Percentiles rank a stretch among this genome's conserved stretches.
phyloP scores from a whole-genome alignment of 2,329 filamentous ascomycete species.

The Fusarium haematococcum region DNA sequence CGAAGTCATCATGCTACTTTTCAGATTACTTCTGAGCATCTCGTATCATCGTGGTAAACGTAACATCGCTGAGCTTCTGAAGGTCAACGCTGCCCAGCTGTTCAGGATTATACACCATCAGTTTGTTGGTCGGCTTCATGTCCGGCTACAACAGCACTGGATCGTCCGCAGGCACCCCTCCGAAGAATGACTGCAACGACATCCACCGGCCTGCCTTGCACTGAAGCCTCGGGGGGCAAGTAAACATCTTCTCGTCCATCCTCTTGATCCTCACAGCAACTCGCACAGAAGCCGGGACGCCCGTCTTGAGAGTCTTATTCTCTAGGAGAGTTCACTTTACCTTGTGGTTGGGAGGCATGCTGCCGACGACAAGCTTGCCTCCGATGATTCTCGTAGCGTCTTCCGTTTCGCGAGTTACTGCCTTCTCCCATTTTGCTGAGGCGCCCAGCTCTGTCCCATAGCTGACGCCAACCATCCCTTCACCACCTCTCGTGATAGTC shows the following conservation, averaged over 20 bases:
- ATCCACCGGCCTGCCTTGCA: slow-evolving; percentile 10
- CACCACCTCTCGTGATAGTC: neutral
- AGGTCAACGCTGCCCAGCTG: slow-evolving; percentile 2
- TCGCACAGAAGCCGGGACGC: slow-evolving; percentile 4
- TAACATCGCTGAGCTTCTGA: slow-evolving; percentile 5
- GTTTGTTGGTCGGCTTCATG: neutral
- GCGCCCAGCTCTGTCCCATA: neutral
- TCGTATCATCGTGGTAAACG: slow-evolving; percentile 2
- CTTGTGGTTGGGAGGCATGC: neutral
- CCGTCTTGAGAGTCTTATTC: slow-evolving; percentile 9
- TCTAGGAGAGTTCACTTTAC: slow-evolving; percentile 24
- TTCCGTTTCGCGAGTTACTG: neutral
- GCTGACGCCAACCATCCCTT: neutral
- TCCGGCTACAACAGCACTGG: slow-evolving; percentile 2
- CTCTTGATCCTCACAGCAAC: slow-evolving; percentile 10
- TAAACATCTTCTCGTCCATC: neutral
- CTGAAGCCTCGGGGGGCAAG: neutral
- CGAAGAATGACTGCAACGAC: neutral
- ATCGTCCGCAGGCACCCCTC: neutral
- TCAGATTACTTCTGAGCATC: slow-evolving; percentile 5
- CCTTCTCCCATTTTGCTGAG: slow-evolving; percentile 5
- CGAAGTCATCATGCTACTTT: no score
- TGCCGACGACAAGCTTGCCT: slow-evolving; percentile 2
- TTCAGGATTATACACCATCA: neutral
- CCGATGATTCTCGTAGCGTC: neutral